Base-by-base conservation (phyloP, 257 asterid genomes). In the Plantago major region DNA sequence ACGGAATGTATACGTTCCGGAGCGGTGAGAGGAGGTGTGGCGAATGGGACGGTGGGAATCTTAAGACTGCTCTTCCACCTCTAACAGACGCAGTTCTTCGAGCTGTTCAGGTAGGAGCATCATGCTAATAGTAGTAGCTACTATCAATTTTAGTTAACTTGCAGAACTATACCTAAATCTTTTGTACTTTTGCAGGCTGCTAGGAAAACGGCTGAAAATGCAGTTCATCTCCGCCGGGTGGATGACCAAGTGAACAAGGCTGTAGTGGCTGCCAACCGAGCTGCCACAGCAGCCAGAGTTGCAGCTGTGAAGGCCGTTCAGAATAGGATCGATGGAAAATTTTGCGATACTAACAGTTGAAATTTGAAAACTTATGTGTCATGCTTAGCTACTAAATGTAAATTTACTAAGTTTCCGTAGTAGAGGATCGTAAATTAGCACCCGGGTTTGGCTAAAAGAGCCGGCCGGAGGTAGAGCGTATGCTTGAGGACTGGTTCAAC, bases 261-360 rank as follows among this genome's bases (percentile, higher is more conserved):
- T 1, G 89, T 86, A 49, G 77, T 70, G 73, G 92, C 86, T 18
- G 95, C 95, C 10, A 86, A 91, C 58, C 64, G 82, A 55, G 96
- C 98, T 22, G 90, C 98, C 46, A 84, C 94, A 3, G 95, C 96
- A 0, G 95, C 94, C 0, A 79, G 98, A 73, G 98, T 91, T 19
- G 96, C 96, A 62, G 98, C 98, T 3, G 80, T 88, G 48, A 91
- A 86, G 78, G 98, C 96, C 30, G 95, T 88, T 70, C 94, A 91
- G 67, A 91, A 84, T 74, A 75, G 86, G 68, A 84, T 86, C 18
- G 89, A 83, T 63, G 94, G 94, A 37, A 78, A 82, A 51, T 74
- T 85, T 81, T 87, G 93, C 48, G 82, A 82, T 38, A 82, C 84
- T 76, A 62, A 81, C 84, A 42, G 52, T 46, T 88, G 58, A 73